Conservation (phyloP, 352 stramenopile genomes). For the Phytopythium cucurbitacearum region DNA sequence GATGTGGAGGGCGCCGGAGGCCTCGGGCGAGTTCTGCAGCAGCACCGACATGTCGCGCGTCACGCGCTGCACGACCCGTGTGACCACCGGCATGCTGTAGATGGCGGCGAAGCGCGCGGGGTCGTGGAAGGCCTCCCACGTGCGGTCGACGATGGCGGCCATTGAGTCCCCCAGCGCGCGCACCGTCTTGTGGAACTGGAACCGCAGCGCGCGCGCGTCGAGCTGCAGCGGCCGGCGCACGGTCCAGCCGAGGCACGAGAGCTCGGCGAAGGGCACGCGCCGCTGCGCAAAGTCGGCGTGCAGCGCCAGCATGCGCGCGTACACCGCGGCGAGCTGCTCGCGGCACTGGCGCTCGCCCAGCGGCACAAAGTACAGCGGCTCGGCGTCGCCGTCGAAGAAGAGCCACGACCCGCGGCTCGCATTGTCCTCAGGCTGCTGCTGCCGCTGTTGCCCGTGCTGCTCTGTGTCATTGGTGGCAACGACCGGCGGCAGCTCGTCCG, state of each 20-base stretch:
- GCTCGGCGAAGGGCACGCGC: constrained; percentile 21
- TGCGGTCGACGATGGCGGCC: constrained; percentile 36
- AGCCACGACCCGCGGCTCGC: constrained; percentile 19
- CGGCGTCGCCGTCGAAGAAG: constrained; percentile 27
- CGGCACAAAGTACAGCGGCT: constrained; percentile 33
- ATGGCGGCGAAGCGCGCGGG: constrained; percentile 31
- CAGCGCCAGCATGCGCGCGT: constrained; percentile 26
- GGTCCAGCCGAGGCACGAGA: constrained; percentile 32
- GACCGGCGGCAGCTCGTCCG: constrained; percentile 3
- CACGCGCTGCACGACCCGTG: constrained; percentile 32
- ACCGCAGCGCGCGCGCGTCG: constrained; percentile 23
- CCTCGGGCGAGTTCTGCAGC: constrained; percentile 32
- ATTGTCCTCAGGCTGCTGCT: not conserved
- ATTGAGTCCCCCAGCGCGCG: constrained; percentile 28
- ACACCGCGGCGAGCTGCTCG: constrained; percentile 23
- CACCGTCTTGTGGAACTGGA: constrained; percentile 41
- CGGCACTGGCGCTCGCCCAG: constrained; percentile 20
- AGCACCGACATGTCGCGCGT: constrained; percentile 31
- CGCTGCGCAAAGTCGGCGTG: constrained; percentile 27
- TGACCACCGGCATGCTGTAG: constrained; percentile 34
- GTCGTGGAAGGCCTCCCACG: constrained; percentile 33
- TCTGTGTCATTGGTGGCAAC: not conserved
- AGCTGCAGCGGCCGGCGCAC: constrained; percentile 23
- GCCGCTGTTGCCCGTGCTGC: not conserved
- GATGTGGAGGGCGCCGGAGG: constrained; percentile 19